Conservation (phyloP, 371 early-diverging fungal genomes). For the Mortierella sp. region DNA sequence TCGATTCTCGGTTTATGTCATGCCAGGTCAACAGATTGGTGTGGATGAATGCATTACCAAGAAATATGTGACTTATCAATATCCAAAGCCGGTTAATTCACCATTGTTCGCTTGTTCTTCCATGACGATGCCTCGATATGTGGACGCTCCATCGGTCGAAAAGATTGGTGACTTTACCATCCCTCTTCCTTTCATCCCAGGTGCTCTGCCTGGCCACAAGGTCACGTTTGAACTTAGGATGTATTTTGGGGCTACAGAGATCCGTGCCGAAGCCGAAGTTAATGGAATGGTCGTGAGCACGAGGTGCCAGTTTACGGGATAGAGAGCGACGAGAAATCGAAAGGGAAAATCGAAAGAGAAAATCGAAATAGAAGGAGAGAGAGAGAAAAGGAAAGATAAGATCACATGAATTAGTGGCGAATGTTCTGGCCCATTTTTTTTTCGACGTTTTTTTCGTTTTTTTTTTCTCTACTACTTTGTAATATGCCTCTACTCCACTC, state of each 20-base stretch:
- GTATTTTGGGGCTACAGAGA: constrained; percentile 72
- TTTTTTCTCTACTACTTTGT: too few species aligned
- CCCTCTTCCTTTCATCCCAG: constrained; percentile 65
- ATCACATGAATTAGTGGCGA: too few species aligned
- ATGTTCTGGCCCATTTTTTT: neutral
- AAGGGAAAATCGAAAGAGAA: neutral
- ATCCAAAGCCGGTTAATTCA: constrained; percentile 66
- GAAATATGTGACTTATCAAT: constrained; percentile 62
- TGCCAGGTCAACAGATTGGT: constrained; percentile 68
- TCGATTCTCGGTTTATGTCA: constrained; percentile 70
- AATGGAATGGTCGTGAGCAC: constrained; percentile 60
- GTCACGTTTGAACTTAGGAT: constrained; percentile 55
- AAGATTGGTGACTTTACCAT: constrained; percentile 70
- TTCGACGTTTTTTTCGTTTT: too few species aligned
- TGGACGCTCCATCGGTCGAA: constrained; percentile 59
- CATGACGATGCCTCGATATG: constrained; percentile 64
- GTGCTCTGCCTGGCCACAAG: constrained; percentile 28
- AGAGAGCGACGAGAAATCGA: neutral
- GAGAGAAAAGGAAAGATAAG: too few species aligned
- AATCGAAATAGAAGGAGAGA: neutral
- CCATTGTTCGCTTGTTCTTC: constrained; percentile 66
- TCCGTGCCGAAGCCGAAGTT: constrained; percentile 71
- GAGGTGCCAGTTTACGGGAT: constrained; percentile 43
- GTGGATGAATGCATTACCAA: constrained; percentile 65
- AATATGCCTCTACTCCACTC: too few species aligned